Percentiles rank a stretch among this genome's conserved stretches.
Conservation (phyloP, 805 yeast species). For the Candida maesae region DNA sequence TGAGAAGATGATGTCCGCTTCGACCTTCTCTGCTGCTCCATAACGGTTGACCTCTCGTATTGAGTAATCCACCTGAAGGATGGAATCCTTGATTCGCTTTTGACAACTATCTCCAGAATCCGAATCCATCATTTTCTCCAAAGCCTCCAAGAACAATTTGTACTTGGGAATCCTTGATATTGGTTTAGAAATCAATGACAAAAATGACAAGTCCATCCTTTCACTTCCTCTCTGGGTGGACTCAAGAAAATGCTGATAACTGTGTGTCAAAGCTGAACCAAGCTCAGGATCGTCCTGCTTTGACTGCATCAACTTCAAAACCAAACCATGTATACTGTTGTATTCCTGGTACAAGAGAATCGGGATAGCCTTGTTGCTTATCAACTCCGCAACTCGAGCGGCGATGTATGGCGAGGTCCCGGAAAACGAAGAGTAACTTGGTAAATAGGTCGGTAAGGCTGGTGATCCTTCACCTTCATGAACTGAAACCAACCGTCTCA, state of each 20-base stretch:
- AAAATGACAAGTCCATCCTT: conserved; percentile 46
- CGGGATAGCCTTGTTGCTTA: conserved; percentile 24
- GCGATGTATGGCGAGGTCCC: conserved; percentile 23
- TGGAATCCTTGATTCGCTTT: conserved; percentile 15
- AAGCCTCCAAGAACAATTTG: conserved; percentile 44
- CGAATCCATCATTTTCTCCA: conserved; percentile 29
- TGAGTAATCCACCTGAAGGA: conserved; percentile 21
- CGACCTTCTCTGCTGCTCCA: conserved; percentile 24
- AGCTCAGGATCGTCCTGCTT: conserved; percentile 25
- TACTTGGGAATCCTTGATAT: conserved; percentile 47
- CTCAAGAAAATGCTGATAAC: conserved; percentile 37
- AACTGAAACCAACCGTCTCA: conserved; percentile 20
- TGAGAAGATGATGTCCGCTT: conserved; percentile 14
- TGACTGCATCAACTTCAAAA: conserved; percentile 31
- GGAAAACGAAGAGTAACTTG: conserved; percentile 2
- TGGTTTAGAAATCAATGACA: conserved; percentile 52
- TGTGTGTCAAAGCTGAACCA: conserved; percentile 24
- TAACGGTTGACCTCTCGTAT: conserved; percentile 31
- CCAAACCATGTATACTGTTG: conserved; percentile 31
- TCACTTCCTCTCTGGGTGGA: conserved; percentile 36
- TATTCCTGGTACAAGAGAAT: conserved; percentile 33
- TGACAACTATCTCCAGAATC: conserved; percentile 17
- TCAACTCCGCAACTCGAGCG: conserved; percentile 22
- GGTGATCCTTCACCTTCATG: too few species aligned
- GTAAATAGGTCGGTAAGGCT: not conserved